A percentile compares a stretch with the other conserved stretches of the same genome.
phyloP scores from a whole-genome alignment of 768 basidiomycete species.

The Russula sp. region DNA sequence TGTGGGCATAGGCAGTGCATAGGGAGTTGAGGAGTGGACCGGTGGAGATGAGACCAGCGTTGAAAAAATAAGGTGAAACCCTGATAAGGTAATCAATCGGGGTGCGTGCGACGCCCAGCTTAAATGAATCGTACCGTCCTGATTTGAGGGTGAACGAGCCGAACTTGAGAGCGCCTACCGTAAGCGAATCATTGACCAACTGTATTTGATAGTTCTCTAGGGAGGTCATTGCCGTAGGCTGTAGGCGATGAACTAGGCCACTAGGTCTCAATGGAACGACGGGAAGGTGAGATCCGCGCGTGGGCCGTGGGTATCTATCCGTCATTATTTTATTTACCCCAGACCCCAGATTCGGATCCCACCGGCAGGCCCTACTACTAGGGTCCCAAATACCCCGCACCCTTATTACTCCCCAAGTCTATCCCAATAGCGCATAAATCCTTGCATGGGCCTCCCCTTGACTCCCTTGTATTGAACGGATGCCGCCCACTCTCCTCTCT shows the following conservation, averaged over 20 bases:
- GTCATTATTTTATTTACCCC: background rate
- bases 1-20: constrained; percentile 76
- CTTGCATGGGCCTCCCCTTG: background rate
- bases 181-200: constrained; percentile 63
- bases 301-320: background rate
- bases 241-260: background rate
- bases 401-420: too few species aligned
- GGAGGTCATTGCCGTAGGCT: constrained; percentile 18
- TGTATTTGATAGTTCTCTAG: constrained; percentile 52
- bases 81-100: constrained; percentile 30
- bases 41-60: constrained; percentile 82
- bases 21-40: constrained; percentile 75
- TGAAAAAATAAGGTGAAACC: constrained; percentile 95
- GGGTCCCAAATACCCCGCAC: too few species aligned
- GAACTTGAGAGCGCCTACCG: constrained; percentile 75
- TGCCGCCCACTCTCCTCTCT: constrained; percentile 1
- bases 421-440: background rate
- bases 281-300: background rate
- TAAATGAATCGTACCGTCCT: constrained; percentile 58
- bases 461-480: background rate
- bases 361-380: background rate
- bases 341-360: background rate
- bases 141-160: constrained; percentile 93
- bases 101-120: background rate
- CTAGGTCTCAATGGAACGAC: too few species aligned